phyloP scores from a whole-genome alignment of 257 asterid genomes.

The Gynochthodes officinalis region DNA sequence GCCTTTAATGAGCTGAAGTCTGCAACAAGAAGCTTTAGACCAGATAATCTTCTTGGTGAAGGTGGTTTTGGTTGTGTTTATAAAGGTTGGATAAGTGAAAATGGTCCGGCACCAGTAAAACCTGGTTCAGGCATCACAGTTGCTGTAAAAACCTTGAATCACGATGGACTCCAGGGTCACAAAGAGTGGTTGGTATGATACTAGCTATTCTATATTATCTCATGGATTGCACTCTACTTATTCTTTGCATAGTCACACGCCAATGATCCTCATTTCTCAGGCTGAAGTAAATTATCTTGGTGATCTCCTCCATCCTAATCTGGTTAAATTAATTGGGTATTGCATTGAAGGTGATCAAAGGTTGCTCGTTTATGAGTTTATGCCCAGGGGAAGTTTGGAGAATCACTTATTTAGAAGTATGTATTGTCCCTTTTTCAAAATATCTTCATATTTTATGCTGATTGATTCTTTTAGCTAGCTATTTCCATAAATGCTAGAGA shows the following conservation, averaged over 20 bases:
- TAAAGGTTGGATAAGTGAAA: conserved; percentile 86
- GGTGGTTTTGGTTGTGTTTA: conserved; percentile 94
- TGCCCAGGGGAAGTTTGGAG: conserved; percentile 95
- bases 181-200: conserved; percentile 79
- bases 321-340: conserved; percentile 80
- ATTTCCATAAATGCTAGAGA: neutral
- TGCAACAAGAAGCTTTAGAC: conserved; percentile 72
- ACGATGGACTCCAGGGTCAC: conserved; percentile 89
- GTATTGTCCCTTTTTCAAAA: conserved; percentile 13
- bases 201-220: neutral
- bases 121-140: conserved; percentile 78
- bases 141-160: conserved; percentile 85
- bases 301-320: conserved; percentile 67
- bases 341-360: conserved; percentile 81
- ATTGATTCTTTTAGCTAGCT: neutral
- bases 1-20: conserved; percentile 55
- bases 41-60: conserved; percentile 75
- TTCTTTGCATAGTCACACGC: conserved; percentile 5
- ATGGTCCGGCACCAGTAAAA: conserved; percentile 55
- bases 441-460: neutral
- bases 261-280: conserved; percentile 35
- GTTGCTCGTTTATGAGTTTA: conserved; percentile 82
- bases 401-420: conserved; percentile 88
- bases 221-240: conserved; percentile 1
- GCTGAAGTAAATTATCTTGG: conserved; percentile 84